Base-by-base conservation (phyloP, 257 asterid genomes). In the Scutellaria minor region DNA sequence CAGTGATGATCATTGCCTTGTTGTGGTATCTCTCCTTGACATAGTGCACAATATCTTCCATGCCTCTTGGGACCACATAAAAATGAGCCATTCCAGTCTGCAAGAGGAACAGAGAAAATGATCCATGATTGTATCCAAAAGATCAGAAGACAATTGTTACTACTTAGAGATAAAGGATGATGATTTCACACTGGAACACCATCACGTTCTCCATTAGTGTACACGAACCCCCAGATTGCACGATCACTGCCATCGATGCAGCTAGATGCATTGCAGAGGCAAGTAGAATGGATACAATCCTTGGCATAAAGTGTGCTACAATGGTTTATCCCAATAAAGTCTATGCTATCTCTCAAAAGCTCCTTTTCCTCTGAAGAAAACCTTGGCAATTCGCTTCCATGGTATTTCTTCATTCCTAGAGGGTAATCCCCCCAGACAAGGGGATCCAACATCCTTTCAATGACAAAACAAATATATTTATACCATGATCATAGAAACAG, bases 271-370 rank as follows among this genome's bases (percentile, higher is more conserved):
- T 80, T 66, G 79, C 95, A 88, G 2, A 15, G 9, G 27, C 97
- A 91, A 58, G 66, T 64, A 0, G 93, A 81, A 37, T 83, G 15
- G 44, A 82, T 68, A 70, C 99, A 94, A 35, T 88, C 97, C 82
- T 82, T 80, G 24, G 85, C 96, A 76, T 88, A 92, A 11, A 90
- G 80, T 15, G 95, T 46, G 62, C 84, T 78, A 40, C 90, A 92
- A 63, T 88, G 94, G 84, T 90, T 92, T 42, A 92, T 39, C 41
- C 97, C 98, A 0, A 92, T 77, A 72, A 88, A 92, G 71, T 92
- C 98, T 45, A 78, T 72, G 67, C 96, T 90, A 11, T 83, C 75
- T 57, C 71, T 83, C 9, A 90, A 37, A 57, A 82, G 81, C 18
- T n/a, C n/a, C 35, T 37, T 80, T 74, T 88, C 97, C 54, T 87